Percentiles rank a stretch among this genome's conserved stretches.
phyloP scores from a whole-genome alignment of 441 rosid species.

The Bruguiera hainesii region DNA sequence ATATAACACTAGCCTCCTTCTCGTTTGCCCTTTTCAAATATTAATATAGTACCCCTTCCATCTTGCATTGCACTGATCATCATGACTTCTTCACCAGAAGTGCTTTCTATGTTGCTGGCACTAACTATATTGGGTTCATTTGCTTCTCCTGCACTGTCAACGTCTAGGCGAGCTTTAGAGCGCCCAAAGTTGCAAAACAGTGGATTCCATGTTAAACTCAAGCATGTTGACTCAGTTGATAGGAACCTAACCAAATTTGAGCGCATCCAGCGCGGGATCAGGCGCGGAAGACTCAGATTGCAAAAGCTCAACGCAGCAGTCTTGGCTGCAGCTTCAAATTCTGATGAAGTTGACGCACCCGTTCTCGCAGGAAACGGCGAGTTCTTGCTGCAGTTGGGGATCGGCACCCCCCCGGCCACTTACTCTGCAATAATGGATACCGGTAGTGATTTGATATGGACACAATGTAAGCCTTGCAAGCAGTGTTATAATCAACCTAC shows the following conservation, averaged over 20 bases:
- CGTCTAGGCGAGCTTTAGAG: constrained; percentile 32
- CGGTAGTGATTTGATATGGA: constrained; percentile 94
- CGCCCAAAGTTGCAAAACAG: constrained; percentile 1
- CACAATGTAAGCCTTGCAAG: constrained; percentile 85
- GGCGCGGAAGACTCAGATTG: constrained; percentile 61
- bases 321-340: constrained; percentile 31
- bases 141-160: constrained; percentile 25
- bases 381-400: constrained; percentile 69
- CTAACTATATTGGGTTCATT: constrained; percentile 9
- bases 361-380: constrained; percentile 73
- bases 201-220: constrained; percentile 58
- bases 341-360: constrained; percentile 41
- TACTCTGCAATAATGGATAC: constrained; percentile 81
- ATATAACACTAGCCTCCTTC: too few relatives aligned
- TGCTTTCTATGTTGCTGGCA: background rate
- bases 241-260: constrained; percentile 76
- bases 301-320: constrained; percentile 47
- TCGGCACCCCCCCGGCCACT: constrained; percentile 63
- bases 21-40: too few relatives aligned
- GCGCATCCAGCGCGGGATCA: constrained; percentile 59
- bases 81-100: constrained; percentile 22
- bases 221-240: constrained; percentile 58
- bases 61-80: background rate
- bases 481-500: constrained; percentile 72
- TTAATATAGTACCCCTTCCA: too few relatives aligned